Evolutionary conservation across 768 basidiomycete genomes (phyloP), one percentile per base, ranked within the genome.

Genomic region (Boletus vinaceobasis): DNA sequence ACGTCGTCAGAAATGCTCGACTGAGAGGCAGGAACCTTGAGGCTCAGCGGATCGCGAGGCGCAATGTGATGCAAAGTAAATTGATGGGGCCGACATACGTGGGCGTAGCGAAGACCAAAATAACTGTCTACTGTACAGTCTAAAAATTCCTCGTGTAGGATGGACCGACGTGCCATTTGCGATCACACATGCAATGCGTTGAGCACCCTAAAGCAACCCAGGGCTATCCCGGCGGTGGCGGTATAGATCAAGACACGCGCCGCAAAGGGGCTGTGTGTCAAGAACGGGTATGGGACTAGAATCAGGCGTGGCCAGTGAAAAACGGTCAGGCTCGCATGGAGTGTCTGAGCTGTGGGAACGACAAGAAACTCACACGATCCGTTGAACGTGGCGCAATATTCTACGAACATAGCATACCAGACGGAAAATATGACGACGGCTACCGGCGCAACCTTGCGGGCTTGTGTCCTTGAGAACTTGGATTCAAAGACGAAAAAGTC

Each of bases 281-380:
- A 74, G 73, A 93, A 93, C 0, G 91, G 91, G 70, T 93, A 93
- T 27, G 90, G 88, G 73, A 91, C 88, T 88, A 52, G 5, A 48
- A 46, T 37, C 33, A 35, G 23, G 13, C 45, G 15, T 32, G 1
- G 17, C 36, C 38, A 36, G 32, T 19, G 21, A 42, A 32, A 46
- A 23, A 33, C 11, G 5, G 29, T 57, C 32, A 53, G 45, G 32
- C 48, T 63, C 27, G 31, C 27, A 40, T 11, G 33, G 5, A 7
- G 19, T 17, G 15, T 38, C 4, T 8, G 37, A 14, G 2, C 13
- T 8, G 3, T 29, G 39, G 5, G 11, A 26, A 31, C 26, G 17
- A 52, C 27, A 1, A 11, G n/a, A 17, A 13, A 78, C 84, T 71
- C 58, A 89, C 86, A 90, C 3, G 63, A 65, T 6, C 80, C 81